Percentiles rank a stretch among this genome's conserved stretches.
Conservation (phyloP, 2,329 filamentous ascomycete genomes). For the Aurifilum marmelostoma region DNA sequence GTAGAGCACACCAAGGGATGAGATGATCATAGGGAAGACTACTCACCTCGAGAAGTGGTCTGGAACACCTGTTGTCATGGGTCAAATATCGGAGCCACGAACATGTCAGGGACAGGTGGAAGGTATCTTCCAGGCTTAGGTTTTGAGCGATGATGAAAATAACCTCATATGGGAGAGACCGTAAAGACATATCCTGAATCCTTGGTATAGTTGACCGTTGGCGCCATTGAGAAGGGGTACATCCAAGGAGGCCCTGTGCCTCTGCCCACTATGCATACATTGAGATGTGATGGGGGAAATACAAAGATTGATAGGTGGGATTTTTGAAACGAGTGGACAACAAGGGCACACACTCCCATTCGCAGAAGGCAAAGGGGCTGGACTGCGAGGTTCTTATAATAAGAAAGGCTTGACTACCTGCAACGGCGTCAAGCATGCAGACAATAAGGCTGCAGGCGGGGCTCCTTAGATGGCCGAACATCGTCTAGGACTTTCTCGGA, state of each 20-base stretch:
- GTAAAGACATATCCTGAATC: constrained; percentile 38
- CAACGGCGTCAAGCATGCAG: not conserved
- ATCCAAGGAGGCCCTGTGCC: constrained; percentile 1
- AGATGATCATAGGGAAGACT: constrained; percentile 26
- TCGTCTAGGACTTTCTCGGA: too few species aligned
- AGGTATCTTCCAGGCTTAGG: constrained; percentile 61
- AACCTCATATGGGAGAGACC: constrained; percentile 64
- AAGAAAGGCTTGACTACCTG: too few species aligned
- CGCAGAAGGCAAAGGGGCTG: not conserved
- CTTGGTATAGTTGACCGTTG: not conserved
- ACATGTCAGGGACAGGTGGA: constrained; percentile 58
- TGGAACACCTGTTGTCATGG: constrained; percentile 59
- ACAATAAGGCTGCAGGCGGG: not conserved
- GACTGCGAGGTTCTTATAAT: not conserved
- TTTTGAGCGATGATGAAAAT: constrained; percentile 58
- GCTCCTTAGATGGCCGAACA: too few species aligned
- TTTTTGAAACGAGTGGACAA: not conserved
- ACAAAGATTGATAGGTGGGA: not conserved
- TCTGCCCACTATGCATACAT: not conserved
- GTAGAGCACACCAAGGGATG: too few species aligned
- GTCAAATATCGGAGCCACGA: constrained; percentile 54
- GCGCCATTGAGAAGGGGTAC: constrained; percentile 11
- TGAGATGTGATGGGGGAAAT: not conserved
- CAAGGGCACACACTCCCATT: not conserved
- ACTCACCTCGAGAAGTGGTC: constrained; percentile 60